Conservation (phyloP, 495 filamentous ascomycete species). For the Cercophora newfieldiana region DNA sequence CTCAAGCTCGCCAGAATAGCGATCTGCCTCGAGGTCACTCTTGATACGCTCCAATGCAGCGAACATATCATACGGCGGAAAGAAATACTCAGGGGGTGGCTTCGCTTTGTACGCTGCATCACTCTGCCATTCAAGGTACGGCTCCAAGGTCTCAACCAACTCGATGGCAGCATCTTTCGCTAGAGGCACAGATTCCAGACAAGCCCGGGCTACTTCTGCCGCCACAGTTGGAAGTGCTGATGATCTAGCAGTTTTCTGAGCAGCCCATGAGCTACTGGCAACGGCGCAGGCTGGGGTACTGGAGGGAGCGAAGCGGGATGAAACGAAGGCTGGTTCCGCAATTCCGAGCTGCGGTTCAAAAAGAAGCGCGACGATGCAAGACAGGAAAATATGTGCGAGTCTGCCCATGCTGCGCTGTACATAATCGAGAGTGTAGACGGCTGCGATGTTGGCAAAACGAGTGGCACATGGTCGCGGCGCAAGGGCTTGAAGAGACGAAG, state of each 20-base stretch:
- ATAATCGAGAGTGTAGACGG: too few species aligned
- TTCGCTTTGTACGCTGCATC: slow-evolving; percentile 46
- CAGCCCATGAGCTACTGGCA: background rate
- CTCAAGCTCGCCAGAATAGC: slow-evolving; percentile 50
- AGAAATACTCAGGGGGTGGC: slow-evolving; percentile 41
- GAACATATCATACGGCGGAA: slow-evolving; percentile 36
- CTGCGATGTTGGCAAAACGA: too few species aligned
- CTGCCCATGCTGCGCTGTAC: too few species aligned
- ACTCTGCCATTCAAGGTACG: slow-evolving; percentile 40
- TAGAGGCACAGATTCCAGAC: slow-evolving; percentile 35
- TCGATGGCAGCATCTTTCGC: slow-evolving; percentile 29
- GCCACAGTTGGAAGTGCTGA: slow-evolving; percentile 23
- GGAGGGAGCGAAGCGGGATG: background rate
- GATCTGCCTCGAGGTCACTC: slow-evolving; percentile 26
- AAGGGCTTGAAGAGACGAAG: background rate
- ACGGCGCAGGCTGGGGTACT: background rate
- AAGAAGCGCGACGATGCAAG: too few species aligned
- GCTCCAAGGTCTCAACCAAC: slow-evolving; percentile 33
- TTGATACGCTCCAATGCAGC: slow-evolving; percentile 37
- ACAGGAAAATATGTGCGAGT: too few species aligned
- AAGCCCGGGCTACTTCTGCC: slow-evolving; percentile 26
- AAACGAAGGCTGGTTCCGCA: too few species aligned
- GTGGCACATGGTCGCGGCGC: too few species aligned
- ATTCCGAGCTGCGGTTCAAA: too few species aligned
- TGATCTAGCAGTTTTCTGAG: background rate